These are phyloP conservation scores for Naganishia kalamii DNA, from an alignment of 768 basidiomycete genomes.

Conservation along the genomic window DNA sequence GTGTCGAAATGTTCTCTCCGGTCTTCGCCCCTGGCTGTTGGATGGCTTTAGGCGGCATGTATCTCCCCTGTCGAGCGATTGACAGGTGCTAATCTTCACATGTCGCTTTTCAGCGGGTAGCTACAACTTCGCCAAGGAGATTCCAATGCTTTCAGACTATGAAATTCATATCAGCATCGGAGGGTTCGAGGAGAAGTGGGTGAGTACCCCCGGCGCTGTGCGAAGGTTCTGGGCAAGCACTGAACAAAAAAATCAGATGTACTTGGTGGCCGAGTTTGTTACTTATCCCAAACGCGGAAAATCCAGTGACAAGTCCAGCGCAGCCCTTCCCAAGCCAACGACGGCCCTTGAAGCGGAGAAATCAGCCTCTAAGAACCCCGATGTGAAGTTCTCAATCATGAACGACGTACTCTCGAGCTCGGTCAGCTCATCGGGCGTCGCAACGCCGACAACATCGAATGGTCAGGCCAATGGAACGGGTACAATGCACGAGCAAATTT, in stretches of 20 bases:
- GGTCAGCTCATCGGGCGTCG: not conserved
- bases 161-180: constrained; percentile 40
- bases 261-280: constrained; percentile 43
- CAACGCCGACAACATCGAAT: not conserved
- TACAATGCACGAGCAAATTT: constrained; percentile 9
- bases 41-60: constrained; percentile 25
- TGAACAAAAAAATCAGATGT: constrained; percentile 28
- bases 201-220: not conserved
- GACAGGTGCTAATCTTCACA: not conserved
- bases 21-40: constrained; percentile 21
- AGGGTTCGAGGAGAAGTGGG: constrained; percentile 48
- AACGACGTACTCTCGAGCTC: not conserved
- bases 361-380: not conserved
- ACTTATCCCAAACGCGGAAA: constrained; percentile 35
- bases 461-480: not conserved
- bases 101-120: constrained; percentile 5
- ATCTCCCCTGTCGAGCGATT: not conserved
- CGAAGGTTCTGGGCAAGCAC: not conserved
- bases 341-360: constrained; percentile 1
- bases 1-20: constrained; percentile 22
- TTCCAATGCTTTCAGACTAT: constrained; percentile 41
- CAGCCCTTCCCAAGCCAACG: not conserved
- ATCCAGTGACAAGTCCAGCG: not conserved
- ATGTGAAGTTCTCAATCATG: not conserved
- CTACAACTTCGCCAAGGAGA: constrained; percentile 44